Base-by-base conservation (phyloP, 1,284 basidiomycete genomes). In the Entoloma clypeatum region DNA sequence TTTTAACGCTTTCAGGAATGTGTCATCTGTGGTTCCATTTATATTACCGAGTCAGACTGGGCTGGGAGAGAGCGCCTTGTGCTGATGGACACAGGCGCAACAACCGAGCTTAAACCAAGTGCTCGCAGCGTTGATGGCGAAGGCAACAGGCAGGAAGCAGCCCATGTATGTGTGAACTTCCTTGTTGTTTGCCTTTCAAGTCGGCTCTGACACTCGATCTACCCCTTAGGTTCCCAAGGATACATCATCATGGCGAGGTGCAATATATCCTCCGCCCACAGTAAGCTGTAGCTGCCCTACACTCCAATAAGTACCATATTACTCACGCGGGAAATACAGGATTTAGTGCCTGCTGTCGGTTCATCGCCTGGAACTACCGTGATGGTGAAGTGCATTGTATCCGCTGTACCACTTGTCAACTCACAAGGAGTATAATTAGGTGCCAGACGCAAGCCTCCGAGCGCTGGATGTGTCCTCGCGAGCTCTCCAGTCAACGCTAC, bases 11-110 rank as follows among this genome's bases (percentile, higher is more conserved):
- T 41, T 36, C 27, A 89, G 87, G 84, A 88, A 68, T 90, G 86
- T 52, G 86, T 90, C 17, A 72, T 85, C 41, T 90, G 86, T 57
- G 72, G 73, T 16, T 71, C 63, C 18, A 62, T 78, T 16, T 90
- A 86, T 58, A 53, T 76, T 17, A 69, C 72, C 18, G 75, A 80
- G 53, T 55, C 60, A 13, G 75, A 78, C 51, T 63, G 63, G 44
- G 63, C 67, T 43, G 79, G 75, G 29, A 65, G 69, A 50, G 72
- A 74, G 45, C 67, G 56, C 14, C 63, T 84, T 19, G 60, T 75
- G 22, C 61, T 64, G 18, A 50, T 64, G 17, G 54, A 52, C 28
- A 13, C 37, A 17, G 34, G 35, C 16, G 13, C 19, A 37, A 11
- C 28, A 39, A 9, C 22, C 31, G 27, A 10, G 17, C 36, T 23